phyloP scores from a whole-genome alignment of 2,329 filamentous ascomycete species.

The Phialocephala subalpina region DNA sequence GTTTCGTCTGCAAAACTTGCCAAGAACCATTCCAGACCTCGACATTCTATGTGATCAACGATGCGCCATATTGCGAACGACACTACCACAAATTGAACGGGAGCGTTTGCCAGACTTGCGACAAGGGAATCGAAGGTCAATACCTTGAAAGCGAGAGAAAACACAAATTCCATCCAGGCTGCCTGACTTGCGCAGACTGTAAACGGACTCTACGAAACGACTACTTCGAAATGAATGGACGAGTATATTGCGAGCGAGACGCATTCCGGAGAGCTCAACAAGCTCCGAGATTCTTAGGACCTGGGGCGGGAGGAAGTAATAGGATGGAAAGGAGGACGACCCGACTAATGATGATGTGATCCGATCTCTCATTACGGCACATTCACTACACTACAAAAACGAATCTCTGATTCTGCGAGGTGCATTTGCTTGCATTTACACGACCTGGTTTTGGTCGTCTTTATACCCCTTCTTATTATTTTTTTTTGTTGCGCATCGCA shows the following conservation, averaged over 20 bases:
- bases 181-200: conserved; percentile 86
- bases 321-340: conserved; percentile 56
- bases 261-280: conserved; percentile 56
- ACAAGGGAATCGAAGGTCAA: conserved; percentile 88
- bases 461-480: conserved; percentile 31
- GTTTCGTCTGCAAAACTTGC: conserved; percentile 92
- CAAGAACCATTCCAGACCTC: conserved; percentile 81
- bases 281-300: conserved; percentile 30
- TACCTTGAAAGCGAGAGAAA: conserved; percentile 84
- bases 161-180: conserved; percentile 85
- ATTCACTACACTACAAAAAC: not conserved
- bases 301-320: conserved; percentile 35
- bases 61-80: conserved; percentile 87
- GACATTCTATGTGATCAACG: conserved; percentile 90
- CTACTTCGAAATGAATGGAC: conserved; percentile 88
- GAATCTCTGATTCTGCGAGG: not conserved
- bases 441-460: conserved; percentile 27
- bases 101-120: conserved; percentile 82
- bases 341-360: conserved; percentile 58
- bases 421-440: conserved; percentile 26
- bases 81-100: conserved; percentile 94
- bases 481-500: conserved; percentile 10
- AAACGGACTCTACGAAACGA: conserved; percentile 77
- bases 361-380: not conserved
- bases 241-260: conserved; percentile 86